A percentile compares a stretch with the other conserved stretches of the same genome.
Conservation (phyloP, 768 basidiomycete species). For the Suillus spraguei region DNA sequence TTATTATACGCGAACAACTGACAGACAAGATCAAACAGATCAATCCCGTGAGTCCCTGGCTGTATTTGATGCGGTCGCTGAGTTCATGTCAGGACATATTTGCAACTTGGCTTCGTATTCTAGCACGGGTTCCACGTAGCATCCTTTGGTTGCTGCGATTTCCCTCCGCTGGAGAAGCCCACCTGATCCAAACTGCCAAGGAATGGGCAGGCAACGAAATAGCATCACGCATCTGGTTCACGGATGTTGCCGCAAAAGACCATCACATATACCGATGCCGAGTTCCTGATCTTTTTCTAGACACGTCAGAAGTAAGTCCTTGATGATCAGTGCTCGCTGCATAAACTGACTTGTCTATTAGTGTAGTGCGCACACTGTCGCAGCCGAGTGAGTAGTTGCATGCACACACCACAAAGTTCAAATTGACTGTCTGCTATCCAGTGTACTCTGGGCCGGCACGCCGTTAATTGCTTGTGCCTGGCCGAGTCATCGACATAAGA, state of each 20-base stretch:
- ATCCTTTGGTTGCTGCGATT: slow-evolving; percentile 58
- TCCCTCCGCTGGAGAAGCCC: slow-evolving; percentile 47
- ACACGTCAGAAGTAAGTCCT: slow-evolving; percentile 48
- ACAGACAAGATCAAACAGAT: slow-evolving; percentile 23
- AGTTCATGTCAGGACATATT: slow-evolving; percentile 39
- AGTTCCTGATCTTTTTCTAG: slow-evolving; percentile 53
- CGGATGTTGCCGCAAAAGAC: slow-evolving; percentile 50
- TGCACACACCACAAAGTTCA: not conserved
- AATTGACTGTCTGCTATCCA: slow-evolving; percentile 20
- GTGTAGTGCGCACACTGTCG: slow-evolving; percentile 57
- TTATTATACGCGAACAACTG: not conserved
- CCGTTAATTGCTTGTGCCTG: slow-evolving; percentile 49
- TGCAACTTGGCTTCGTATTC: slow-evolving; percentile 50
- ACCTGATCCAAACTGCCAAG: slow-evolving; percentile 43
- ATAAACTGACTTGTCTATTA: slow-evolving; percentile 17
- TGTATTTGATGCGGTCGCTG: not conserved
- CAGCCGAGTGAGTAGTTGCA: slow-evolving; percentile 43
- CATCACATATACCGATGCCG: slow-evolving; percentile 46
- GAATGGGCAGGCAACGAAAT: slow-evolving; percentile 50
- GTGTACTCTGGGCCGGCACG: slow-evolving; percentile 54
- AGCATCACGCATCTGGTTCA: slow-evolving; percentile 48
- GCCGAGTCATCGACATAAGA: slow-evolving; percentile 48
- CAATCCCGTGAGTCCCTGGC: slow-evolving; percentile 35
- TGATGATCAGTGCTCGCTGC: not conserved
- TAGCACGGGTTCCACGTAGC: slow-evolving; percentile 44